Evolutionary conservation across 2,329 filamentous ascomycete species (phyloP), one percentile per base, ranked within the genome.

Genomic region (Lasiodiplodia sp.): DNA sequence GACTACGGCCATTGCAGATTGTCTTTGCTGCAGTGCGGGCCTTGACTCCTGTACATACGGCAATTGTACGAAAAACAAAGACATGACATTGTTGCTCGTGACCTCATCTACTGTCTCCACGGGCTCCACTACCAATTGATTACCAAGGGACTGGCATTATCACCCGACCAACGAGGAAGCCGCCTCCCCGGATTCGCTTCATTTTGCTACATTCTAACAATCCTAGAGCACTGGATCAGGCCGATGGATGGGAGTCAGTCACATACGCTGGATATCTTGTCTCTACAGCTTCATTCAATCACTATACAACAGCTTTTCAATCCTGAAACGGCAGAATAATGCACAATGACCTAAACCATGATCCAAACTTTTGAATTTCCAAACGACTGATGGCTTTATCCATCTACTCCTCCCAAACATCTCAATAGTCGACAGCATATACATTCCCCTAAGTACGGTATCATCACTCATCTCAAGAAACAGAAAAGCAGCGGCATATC

Each of bases 11-110:
- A 64, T n/a, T 38, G 47, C 12, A 34, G 31, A n/a, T 49, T 63
- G 58, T 40, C 40, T 37, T 28, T n/a, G 52, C 52, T 56, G 28
- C 52, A 38, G 55, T 58, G 55, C 55, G 34, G 55, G 55, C 34
- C 38, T 23, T 31, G 25, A 40, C 34, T 44, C 38, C 60, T 64
- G 60, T 64, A 64, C 40, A 64, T 64, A 64, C 60, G 51, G 47
- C 60, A 64, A 64, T 64, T 64, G 60, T 64, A 64, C 31, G 31
- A 64, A 64, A 64, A 64, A 6, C 37, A 52, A 31, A 37, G 25
- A 21, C 25, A 10, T 28, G 11, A 11, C 25, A 21, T 51, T n/a
- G n/a, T 52, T 52, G 11, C 18, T 25, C 31, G 60, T 64, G 60
- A 52, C 37, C 18, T 21, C 18, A 23, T 49, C 8, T n/a, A 10